These are phyloP conservation scores for Cyclostephanos invisitatus DNA, from an alignment of 108 stramenopile genomes.

Conservation along the genomic window DNA sequence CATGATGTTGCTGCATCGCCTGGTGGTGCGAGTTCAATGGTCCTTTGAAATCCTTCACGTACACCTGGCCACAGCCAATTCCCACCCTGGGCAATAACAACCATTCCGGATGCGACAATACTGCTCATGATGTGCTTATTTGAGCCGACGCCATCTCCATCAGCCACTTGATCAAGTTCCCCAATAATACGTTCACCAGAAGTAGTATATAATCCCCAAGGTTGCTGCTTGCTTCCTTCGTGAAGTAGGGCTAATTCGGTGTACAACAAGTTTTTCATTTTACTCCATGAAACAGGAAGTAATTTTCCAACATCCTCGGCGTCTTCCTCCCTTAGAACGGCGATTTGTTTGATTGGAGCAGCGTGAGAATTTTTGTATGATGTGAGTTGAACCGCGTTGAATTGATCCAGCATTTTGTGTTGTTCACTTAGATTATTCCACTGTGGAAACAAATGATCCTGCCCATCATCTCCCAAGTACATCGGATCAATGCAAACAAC, in stretches of 20 bases:
- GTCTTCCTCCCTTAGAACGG: conserved; percentile 7
- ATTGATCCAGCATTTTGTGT: conserved; percentile 4
- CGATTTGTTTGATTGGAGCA: conserved; percentile 17
- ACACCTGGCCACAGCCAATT: conserved; percentile 80
- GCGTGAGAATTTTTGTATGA: conserved; percentile 32
- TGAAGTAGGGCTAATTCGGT: conserved; percentile 39
- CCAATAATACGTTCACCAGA: conserved; percentile 48
- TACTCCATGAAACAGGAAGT: conserved; percentile 26
- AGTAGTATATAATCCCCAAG: conserved; percentile 64
- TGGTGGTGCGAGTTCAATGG: conserved; percentile 27
- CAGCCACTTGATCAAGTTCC: conserved; percentile 25
- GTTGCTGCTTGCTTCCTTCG: conserved; percentile 43
- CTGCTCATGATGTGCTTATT: conserved; percentile 25
- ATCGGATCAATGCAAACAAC: conserved; percentile 51
- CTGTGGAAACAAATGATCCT: conserved; percentile 17
- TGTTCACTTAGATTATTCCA: conserved; percentile 8
- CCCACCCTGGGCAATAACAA: conserved; percentile 65
- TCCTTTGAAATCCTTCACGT: conserved; percentile 57
- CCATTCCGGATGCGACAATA: conserved; percentile 49
- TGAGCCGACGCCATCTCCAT: conserved; percentile 7
- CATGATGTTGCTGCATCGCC: conserved; percentile 3
- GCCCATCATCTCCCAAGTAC: conserved; percentile 13
- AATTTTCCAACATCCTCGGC: background rate
- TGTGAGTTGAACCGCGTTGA: conserved; percentile 35
- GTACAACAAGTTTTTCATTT: conserved; percentile 7